Percentiles rank a stretch among this genome's conserved stretches.
Conservation (phyloP, 2,329 filamentous ascomycete species). For the Colletotrichum falcatum region DNA sequence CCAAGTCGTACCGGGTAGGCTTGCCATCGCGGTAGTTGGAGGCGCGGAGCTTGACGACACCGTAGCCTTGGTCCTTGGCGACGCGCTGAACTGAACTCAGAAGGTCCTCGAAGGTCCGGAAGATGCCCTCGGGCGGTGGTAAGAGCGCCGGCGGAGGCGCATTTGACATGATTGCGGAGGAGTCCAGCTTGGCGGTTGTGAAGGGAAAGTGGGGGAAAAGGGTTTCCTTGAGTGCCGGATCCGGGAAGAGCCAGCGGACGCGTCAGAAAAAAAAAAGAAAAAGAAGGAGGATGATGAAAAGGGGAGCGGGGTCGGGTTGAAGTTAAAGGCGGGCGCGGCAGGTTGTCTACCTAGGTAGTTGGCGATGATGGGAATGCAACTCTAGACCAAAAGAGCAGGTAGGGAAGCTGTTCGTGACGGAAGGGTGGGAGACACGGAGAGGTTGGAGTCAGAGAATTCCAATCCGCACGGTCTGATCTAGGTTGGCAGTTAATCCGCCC, state of each 20-base stretch:
- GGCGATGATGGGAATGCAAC: slow-evolving; percentile 24
- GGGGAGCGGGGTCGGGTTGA: slow-evolving; percentile 42
- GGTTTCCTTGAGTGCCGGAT: slow-evolving; percentile 25
- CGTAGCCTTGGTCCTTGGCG: slow-evolving; percentile 72
- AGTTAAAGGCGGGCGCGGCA: slow-evolving; percentile 40
- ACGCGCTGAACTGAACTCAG: slow-evolving; percentile 68
- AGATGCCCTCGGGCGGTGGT: slow-evolving; percentile 71
- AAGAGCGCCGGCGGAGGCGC: slow-evolving; percentile 62
- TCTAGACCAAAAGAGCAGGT: slow-evolving; percentile 19
- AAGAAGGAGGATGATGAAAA: slow-evolving; percentile 44
- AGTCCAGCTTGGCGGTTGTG: slow-evolving; percentile 44
- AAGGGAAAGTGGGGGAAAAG: slow-evolving; percentile 44
- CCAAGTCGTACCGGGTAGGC: slow-evolving; percentile 71
- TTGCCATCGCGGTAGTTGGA: slow-evolving; percentile 74
- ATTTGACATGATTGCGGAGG: slow-evolving; percentile 57
- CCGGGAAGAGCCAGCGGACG: slow-evolving; percentile 29
- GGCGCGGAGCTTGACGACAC: slow-evolving; percentile 71
- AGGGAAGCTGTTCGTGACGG: slow-evolving; percentile 17
- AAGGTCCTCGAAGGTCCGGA: slow-evolving; percentile 69
- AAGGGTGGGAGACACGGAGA: slow-evolving; percentile 38
- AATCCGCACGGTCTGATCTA: slow-evolving; percentile 45
- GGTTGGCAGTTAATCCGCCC: slow-evolving; percentile 42
- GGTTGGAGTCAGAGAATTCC: slow-evolving; percentile 44
- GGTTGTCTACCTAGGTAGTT: slow-evolving; percentile 26
- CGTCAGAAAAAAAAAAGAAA: slow-evolving; percentile 42